These are phyloP conservation scores for Aspergillus avenaceus DNA, from an alignment of 495 filamentous ascomycete genomes.

Conservation along the genomic window DNA sequence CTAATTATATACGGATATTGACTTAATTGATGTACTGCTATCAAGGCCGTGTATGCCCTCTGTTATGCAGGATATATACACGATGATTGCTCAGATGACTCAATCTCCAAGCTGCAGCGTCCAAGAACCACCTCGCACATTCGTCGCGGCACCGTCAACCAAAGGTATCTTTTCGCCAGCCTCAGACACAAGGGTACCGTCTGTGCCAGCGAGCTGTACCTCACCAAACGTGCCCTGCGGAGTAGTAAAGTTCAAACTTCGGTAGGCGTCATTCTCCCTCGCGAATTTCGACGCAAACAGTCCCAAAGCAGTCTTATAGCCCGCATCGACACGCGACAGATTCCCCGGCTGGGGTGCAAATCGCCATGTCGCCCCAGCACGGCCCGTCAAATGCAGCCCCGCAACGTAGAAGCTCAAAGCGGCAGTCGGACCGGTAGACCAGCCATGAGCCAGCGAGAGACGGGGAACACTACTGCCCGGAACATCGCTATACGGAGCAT, in stretches of 20 bases:
- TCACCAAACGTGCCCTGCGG: constrained; percentile 9
- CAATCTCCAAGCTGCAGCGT: constrained; percentile 7
- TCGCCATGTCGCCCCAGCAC: constrained; percentile 42
- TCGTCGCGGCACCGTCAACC: constrained; percentile 5
- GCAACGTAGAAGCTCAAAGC: constrained; percentile 44
- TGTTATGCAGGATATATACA: too few species aligned
- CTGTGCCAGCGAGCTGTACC: constrained; percentile 9
- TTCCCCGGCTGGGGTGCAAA: constrained; percentile 45
- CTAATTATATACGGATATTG: too few species aligned
- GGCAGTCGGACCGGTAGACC: constrained; percentile 53
- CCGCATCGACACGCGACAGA: constrained; percentile 45
- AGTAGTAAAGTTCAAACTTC: constrained; percentile 11
- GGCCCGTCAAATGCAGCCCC: constrained; percentile 43
- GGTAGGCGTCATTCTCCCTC: constrained; percentile 2
- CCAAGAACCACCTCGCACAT: constrained; percentile 14
- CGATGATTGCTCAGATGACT: too few species aligned
- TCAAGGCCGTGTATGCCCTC: too few species aligned
- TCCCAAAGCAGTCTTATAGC: constrained; percentile 44
- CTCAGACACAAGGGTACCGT: constrained; percentile 9
- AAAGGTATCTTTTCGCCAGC: constrained; percentile 6
- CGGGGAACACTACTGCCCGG: constrained; percentile 49
- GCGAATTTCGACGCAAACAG: constrained; percentile 28
- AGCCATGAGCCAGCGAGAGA: constrained; percentile 56
- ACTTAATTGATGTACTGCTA: too few species aligned
- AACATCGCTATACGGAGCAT: constrained; percentile 50